Percentiles rank a stretch among this genome's conserved stretches.
Evolutionary conservation across 2,329 filamentous ascomycete species (phyloP).

Genomic region (Teratosphaeria destructans): DNA sequence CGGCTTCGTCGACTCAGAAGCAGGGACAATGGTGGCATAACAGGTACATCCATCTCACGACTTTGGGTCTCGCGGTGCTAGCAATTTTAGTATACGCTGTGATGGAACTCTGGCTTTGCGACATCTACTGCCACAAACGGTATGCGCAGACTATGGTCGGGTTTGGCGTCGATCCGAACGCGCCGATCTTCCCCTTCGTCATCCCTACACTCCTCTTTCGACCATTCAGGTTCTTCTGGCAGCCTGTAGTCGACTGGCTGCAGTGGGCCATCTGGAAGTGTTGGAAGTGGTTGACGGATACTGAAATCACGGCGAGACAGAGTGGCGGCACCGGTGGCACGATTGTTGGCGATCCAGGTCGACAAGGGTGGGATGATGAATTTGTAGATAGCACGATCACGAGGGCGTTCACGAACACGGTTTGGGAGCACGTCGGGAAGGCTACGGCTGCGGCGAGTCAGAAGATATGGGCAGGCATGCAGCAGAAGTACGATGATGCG

Average conservation of each 20-base stretch:
- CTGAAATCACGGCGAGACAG: neutral
- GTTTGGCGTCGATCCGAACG: conserved; percentile 41
- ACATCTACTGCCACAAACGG: conserved; percentile 40
- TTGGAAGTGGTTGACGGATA: neutral
- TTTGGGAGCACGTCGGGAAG: neutral
- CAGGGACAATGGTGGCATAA: neutral
- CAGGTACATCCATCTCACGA: conserved; percentile 26
- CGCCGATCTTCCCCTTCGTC: conserved; percentile 45
- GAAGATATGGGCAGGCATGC: conserved; percentile 12
- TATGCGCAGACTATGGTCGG: conserved; percentile 40
- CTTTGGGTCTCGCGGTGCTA: conserved; percentile 31
- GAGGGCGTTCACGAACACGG: conserved; percentile 1
- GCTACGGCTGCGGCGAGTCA: conserved; percentile 6
- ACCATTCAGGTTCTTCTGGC: conserved; percentile 27
- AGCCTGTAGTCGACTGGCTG: conserved; percentile 17
- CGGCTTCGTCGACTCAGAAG: neutral
- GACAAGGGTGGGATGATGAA: neutral
- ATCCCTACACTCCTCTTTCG: conserved; percentile 44
- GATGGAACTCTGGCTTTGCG: conserved; percentile 16
- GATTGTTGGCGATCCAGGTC: neutral
- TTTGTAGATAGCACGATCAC: neutral
- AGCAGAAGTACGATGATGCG: conserved; percentile 18
- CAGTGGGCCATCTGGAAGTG: neutral
- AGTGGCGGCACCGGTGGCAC: neutral
- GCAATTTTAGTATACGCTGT: conserved; percentile 39